These are phyloP conservation scores for Microthyrium microscopicum DNA, from an alignment of 2,329 filamentous ascomycete genomes.

Conservation along the genomic window DNA sequence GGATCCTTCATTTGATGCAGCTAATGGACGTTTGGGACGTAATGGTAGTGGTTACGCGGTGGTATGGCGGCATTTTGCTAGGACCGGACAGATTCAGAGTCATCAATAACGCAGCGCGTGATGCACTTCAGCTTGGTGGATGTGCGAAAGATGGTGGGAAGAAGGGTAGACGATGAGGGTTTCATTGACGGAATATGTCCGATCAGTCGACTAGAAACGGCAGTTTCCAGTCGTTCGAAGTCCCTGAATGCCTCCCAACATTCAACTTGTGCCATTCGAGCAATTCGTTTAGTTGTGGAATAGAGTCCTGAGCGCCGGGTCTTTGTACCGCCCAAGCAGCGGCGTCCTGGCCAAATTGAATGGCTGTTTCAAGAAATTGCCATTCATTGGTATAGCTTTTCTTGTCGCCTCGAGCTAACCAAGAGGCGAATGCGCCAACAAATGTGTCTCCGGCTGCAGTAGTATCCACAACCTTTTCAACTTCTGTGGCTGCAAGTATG, in stretches of 20 bases:
- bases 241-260: no score
- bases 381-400: neutral
- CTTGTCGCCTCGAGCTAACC: no score
- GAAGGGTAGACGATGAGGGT: no score
- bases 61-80: conserved; percentile 85
- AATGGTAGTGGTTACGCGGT: conserved; percentile 82
- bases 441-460: conserved; percentile 93
- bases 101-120: conserved; percentile 74
- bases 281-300: conserved; percentile 46
- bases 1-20: conserved; percentile 80
- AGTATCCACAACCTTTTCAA: conserved; percentile 74
- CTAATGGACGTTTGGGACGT: conserved; percentile 87
- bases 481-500: conserved; percentile 47
- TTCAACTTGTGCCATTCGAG: no score
- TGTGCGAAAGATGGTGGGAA: conserved; percentile 26
- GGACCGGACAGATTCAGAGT: conserved; percentile 80
- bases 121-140: conserved; percentile 65
- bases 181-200: no score
- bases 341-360: conserved; percentile 43
- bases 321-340: conserved; percentile 51
- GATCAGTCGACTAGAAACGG: no score
- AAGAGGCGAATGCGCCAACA: conserved; percentile 71
- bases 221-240: no score
- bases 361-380: conserved; percentile 36
- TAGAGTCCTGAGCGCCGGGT: conserved; percentile 47